Evolutionary conservation across 805 yeast species (phyloP).

Genomic region (Candida piceae): DNA sequence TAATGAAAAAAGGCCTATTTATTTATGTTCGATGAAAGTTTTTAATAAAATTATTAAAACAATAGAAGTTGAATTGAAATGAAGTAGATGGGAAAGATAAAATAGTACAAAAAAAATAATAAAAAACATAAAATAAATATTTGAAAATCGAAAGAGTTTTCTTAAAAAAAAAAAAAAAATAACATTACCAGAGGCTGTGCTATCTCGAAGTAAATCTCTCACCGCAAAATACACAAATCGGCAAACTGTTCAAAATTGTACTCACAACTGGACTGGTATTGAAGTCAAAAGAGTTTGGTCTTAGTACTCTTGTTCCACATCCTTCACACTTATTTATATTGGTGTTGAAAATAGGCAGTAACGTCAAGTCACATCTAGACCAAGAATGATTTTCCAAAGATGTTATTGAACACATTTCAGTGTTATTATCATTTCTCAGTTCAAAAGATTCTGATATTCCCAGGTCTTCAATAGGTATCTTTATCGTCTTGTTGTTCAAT

Average conservation of each 20-base stretch:
- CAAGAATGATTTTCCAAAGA: slow-evolving; percentile 30
- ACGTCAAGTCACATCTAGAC: slow-evolving; percentile 34
- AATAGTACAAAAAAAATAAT: too few species aligned
- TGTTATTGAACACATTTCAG: slow-evolving; percentile 8
- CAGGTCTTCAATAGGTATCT: slow-evolving; percentile 9
- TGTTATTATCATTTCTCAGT: background rate
- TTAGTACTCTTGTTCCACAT: slow-evolving; percentile 25
- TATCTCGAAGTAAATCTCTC: slow-evolving; percentile 7
- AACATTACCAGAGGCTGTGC: too few species aligned
- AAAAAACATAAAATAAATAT: too few species aligned
- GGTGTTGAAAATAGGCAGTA: slow-evolving; percentile 33
- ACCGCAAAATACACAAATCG: slow-evolving; percentile 23
- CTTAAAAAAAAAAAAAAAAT: too few species aligned
- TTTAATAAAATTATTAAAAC: too few species aligned
- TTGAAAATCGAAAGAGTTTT: too few species aligned
- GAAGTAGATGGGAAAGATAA: too few species aligned
- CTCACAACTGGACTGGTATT: background rate
- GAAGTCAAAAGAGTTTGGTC: too few species aligned
- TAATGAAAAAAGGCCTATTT: background rate
- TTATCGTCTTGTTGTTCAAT: background rate
- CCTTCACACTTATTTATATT: slow-evolving; percentile 31
- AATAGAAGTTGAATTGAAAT: too few species aligned
- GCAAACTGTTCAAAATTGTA: slow-evolving; percentile 13
- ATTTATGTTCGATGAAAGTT: too few species aligned
- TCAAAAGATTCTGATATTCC: slow-evolving; percentile 12